Conservation (phyloP, 2,329 filamentous ascomycete species). For the Pestalotiopsis sp. region DNA sequence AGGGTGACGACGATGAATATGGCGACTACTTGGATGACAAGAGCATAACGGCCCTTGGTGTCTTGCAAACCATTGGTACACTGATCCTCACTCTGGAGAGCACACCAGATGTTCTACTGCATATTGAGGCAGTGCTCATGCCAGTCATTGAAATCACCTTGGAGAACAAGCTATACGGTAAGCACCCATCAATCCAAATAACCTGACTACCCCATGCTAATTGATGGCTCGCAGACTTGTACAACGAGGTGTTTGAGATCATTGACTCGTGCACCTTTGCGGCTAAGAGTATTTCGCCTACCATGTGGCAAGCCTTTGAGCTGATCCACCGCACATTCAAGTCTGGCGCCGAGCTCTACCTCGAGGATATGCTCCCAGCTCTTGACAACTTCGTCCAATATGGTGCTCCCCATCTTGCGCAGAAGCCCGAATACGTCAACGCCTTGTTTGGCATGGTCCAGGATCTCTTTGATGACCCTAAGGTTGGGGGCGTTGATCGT, state of each 20-base stretch:
- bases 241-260: slow-evolving; percentile 98
- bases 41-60: slow-evolving; percentile 94
- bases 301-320: slow-evolving; percentile 99
- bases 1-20: slow-evolving; percentile 75
- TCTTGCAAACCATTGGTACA: slow-evolving; percentile 96
- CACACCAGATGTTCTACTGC: slow-evolving; percentile 90
- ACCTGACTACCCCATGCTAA: slow-evolving; percentile 19
- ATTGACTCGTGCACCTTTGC: slow-evolving; percentile 99
- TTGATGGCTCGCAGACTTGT: slow-evolving; percentile 65
- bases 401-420: slow-evolving; percentile 76
- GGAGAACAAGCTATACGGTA: slow-evolving; percentile 95
- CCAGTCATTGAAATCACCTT: slow-evolving; percentile 94
- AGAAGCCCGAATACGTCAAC: slow-evolving; percentile 84
- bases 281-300: slow-evolving; percentile 90
- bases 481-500: slow-evolving; percentile 89
- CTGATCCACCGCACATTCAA: slow-evolving; percentile 97
- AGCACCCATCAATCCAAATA: slow-evolving; percentile 23
- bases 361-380: slow-evolving; percentile 98
- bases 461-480: slow-evolving; percentile 90
- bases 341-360: slow-evolving; percentile 91
- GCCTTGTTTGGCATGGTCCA: slow-evolving; percentile 93
- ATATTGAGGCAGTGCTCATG: slow-evolving; percentile 95
- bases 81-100: slow-evolving; percentile 96
- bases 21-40: slow-evolving; percentile 97
- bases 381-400: slow-evolving; percentile 98